phyloP scores from a whole-genome alignment of 768 basidiomycete species.

The Phylloporus sp. region DNA sequence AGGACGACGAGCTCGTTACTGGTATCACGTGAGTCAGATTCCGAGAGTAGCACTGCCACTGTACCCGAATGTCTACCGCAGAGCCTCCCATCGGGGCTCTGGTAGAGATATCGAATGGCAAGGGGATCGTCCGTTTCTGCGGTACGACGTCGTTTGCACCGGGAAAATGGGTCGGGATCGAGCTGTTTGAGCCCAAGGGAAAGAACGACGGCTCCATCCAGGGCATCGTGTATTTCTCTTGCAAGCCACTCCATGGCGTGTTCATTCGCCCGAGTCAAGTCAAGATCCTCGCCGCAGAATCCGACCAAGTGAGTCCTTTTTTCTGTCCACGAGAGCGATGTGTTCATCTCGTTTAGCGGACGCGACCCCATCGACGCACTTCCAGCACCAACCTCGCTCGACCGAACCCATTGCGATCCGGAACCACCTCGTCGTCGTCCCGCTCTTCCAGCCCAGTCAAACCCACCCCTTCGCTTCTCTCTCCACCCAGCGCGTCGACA shows the following conservation, averaged over 20 bases:
- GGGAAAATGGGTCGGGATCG: slow-evolving; percentile 95
- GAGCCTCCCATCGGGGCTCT: slow-evolving; percentile 62
- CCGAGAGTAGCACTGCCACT: slow-evolving; percentile 15
- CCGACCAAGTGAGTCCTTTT: slow-evolving; percentile 26
- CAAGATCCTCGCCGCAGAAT: slow-evolving; percentile 45
- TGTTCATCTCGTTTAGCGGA: slow-evolving; percentile 21
- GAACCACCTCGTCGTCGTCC: slow-evolving; percentile 40
- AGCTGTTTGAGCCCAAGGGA: slow-evolving; percentile 74
- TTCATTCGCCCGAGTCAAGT: slow-evolving; percentile 88
- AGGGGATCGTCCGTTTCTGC: slow-evolving; percentile 80
- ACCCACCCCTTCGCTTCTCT: slow-evolving; percentile 23
- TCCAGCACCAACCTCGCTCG: slow-evolving; percentile 45
- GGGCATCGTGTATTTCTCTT: slow-evolving; percentile 76
- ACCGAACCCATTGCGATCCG: slow-evolving; percentile 38
- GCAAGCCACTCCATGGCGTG: slow-evolving; percentile 72
- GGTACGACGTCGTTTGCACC: slow-evolving; percentile 78
- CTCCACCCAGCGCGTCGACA: slow-evolving; percentile 27
- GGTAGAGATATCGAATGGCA: slow-evolving; percentile 75
- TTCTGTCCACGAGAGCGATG: neutral
- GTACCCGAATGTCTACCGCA: slow-evolving; percentile 27
- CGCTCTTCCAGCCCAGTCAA: slow-evolving; percentile 65
- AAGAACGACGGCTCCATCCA: slow-evolving; percentile 95
- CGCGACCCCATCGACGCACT: slow-evolving; percentile 50
- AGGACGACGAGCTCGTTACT: slow-evolving; percentile 1
- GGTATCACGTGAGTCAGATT: slow-evolving; percentile 4